These are phyloP conservation scores for Chalciporus piperatus DNA, from an alignment of 768 basidiomycete species.

Conservation along the genomic window DNA sequence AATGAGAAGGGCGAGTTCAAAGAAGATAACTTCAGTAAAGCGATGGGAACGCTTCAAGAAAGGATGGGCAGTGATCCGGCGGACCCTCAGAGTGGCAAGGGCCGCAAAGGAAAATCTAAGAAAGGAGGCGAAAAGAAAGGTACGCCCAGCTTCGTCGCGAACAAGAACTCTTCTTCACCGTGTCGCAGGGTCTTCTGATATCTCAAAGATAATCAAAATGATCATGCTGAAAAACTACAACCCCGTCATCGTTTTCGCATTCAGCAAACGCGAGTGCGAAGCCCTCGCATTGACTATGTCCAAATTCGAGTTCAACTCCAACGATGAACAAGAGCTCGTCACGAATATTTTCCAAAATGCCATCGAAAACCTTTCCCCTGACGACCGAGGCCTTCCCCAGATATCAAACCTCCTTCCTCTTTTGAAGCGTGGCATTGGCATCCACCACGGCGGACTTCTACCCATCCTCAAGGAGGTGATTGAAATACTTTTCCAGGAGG, in stretches of 20 bases:
- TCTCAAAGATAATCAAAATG: constrained; percentile 97
- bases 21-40: constrained; percentile 96
- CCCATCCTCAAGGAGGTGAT: constrained; percentile 99
- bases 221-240: constrained; percentile 98
- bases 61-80: constrained; percentile 88
- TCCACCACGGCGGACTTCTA: constrained; percentile 96
- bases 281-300: constrained; percentile 84
- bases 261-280: constrained; percentile 98
- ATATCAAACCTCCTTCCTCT: constrained; percentile 91
- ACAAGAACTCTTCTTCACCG: constrained; percentile 3
- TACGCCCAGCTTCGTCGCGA: constrained; percentile 20
- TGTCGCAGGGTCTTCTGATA: constrained; percentile 77
- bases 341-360: constrained; percentile 91
- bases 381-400: constrained; percentile 89
- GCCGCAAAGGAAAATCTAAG: constrained; percentile 86
- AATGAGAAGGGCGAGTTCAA: constrained; percentile 97
- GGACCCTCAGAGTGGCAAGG: constrained; percentile 79
- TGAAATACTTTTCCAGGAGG: constrained; percentile 98
- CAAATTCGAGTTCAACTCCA: constrained; percentile 94
- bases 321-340: constrained; percentile 88
- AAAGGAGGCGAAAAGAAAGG: constrained; percentile 96
- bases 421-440: constrained; percentile 92
- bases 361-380: constrained; percentile 80
- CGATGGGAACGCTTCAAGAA: constrained; percentile 92
- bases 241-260: constrained; percentile 97